These are phyloP conservation scores for Clavariopsis aquatica DNA, from an alignment of 495 filamentous ascomycete species.

Conservation along the genomic window DNA sequence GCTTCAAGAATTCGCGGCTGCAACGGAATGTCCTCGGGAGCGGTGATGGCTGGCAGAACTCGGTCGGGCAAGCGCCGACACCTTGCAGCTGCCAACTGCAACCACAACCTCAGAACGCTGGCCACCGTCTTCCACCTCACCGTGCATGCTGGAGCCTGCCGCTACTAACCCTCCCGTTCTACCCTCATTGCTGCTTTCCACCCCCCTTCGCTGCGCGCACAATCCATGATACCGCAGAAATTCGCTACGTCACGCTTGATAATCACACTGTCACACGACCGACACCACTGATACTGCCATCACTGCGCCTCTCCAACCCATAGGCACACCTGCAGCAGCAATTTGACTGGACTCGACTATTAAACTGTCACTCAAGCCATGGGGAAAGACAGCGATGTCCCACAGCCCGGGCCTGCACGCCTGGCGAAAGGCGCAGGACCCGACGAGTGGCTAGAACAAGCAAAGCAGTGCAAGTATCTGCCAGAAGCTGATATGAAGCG, in stretches of 20 bases:
- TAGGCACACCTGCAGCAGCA: not conserved
- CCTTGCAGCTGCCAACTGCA: conserved; percentile 25
- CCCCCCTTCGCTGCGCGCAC: conserved; percentile 1
- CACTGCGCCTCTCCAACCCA: not conserved
- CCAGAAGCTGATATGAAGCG: conserved; percentile 97
- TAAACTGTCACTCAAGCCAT: conserved; percentile 37
- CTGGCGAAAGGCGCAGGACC: conserved; percentile 77
- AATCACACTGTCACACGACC: conserved; percentile 30
- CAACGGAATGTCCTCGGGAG: not conserved
- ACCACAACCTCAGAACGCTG: not conserved
- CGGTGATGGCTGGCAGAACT: conserved; percentile 6
- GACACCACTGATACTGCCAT: conserved; percentile 11
- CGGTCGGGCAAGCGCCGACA: conserved; percentile 25
- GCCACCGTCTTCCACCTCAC: conserved; percentile 18
- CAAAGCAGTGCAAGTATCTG: conserved; percentile 94
- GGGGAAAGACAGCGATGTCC: conserved; percentile 63
- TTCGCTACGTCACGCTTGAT: conserved; percentile 33
- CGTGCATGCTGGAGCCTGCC: conserved; percentile 19
- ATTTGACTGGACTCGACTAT: not conserved
- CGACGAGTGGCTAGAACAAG: conserved; percentile 95
- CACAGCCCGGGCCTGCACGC: conserved; percentile 87
- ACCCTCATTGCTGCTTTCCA: conserved; percentile 1
- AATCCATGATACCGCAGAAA: conserved; percentile 27
- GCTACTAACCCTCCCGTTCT: not conserved
- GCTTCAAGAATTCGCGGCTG: not conserved